Evolutionary conservation across 176 grass and related monocot genomes (phyloP), one percentile per base, ranked within the genome.

Genomic region (Phoenix dactylifera): DNA sequence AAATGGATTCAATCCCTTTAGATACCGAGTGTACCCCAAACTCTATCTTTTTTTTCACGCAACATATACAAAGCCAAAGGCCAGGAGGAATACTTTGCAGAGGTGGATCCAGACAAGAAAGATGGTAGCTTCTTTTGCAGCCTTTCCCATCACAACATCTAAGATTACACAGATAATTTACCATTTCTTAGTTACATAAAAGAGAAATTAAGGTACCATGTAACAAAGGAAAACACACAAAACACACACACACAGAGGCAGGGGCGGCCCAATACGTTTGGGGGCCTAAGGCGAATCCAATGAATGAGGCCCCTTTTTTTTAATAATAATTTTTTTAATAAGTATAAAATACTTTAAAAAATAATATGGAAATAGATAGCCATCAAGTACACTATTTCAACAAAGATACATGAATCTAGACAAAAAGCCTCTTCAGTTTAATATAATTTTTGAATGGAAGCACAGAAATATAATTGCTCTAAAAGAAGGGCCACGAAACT

Each of bases 111-210:
- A 86, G 28, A 75, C 90, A 95, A 66, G 90, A 83, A 60, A 83
- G 55, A 77, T 95, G 90, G 48, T 71, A 95, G 22, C 52, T 52
- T 57, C 50, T 83, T 57, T 73, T 86, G 59, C 90, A 95, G 26
- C 63, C 74, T 65, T 89, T 89, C 62, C 86, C 86, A 71, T 76
- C 55, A 67, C 90, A 95, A 29, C 49, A 79, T 62, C 90, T 95
- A 56, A 69, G 22, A 48, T 29, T 24, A 50, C 50, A 65, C 4
- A 77, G 66, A 59, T 30, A 64, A 57, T 56, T 65, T 10, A 25
- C 52, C 25, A 72, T 35, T 63, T 66, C 76, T 59, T 72, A 15
- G 39, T 56, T 12, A n/a, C 49, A 57, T 24, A 58, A 57, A 24
- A 76, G 20, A 22, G 28, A 51, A 79, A 54, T 22, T 19, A n/a